Percentiles rank a stretch among this genome's conserved stretches.
Conservation (phyloP, 2,329 filamentous ascomycete genomes). For the Aspergillus latus region DNA sequence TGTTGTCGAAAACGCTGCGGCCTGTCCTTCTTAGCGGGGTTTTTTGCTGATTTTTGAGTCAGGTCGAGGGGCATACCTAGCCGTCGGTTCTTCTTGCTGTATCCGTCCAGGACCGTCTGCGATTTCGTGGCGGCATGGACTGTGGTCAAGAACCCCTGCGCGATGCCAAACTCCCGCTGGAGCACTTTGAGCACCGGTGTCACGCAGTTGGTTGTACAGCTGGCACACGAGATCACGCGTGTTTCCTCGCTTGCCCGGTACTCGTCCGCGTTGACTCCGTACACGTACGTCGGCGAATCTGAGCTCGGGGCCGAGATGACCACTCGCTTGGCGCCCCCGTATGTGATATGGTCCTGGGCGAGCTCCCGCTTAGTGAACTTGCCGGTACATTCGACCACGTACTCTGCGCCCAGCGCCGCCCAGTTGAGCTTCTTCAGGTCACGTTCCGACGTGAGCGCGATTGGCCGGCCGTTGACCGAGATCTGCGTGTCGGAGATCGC, state of each 20-base stretch:
- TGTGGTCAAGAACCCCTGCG: constrained; percentile 34
- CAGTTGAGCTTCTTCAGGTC: constrained; percentile 31
- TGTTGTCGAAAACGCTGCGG: constrained; percentile 91
- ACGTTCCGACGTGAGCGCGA: constrained; percentile 29
- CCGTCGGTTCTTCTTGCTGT: constrained; percentile 36
- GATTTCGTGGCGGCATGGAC: constrained; percentile 33
- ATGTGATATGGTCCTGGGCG: constrained; percentile 67
- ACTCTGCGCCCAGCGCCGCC: constrained; percentile 28
- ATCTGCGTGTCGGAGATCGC: constrained; percentile 83
- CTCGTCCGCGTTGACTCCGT: constrained; percentile 30
- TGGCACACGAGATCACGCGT: constrained; percentile 31
- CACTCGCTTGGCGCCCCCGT: constrained; percentile 88
- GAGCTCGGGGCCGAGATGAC: constrained; percentile 52
- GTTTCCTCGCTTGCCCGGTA: constrained; percentile 26
- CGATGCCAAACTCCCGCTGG: constrained; percentile 31
- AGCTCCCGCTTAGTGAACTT: constrained; percentile 75
- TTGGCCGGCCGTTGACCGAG: constrained; percentile 27
- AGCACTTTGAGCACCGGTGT: constrained; percentile 35
- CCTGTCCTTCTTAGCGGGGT: constrained; percentile 45
- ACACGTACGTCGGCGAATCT: constrained; percentile 68
- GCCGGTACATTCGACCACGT: constrained; percentile 31
- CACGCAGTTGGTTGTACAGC: constrained; percentile 37
- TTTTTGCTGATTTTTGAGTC: background rate
- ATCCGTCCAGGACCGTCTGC: constrained; percentile 36
- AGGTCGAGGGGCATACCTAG: constrained; percentile 20